Evolutionary conservation across 768 basidiomycete genomes (phyloP).

Genomic region (Hortiboletus campestris): DNA sequence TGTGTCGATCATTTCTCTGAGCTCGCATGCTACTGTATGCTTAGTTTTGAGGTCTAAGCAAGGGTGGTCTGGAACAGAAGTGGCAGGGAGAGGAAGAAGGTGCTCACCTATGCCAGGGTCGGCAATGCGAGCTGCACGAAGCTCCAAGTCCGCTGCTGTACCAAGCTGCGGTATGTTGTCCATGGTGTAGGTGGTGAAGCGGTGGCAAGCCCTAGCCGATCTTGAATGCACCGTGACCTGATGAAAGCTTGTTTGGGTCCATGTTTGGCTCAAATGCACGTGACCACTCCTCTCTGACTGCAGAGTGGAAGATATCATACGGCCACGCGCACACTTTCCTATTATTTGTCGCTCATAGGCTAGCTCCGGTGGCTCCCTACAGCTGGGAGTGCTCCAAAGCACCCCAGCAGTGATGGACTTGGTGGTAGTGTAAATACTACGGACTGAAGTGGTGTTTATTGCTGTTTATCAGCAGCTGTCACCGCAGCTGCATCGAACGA

Average conservation of each 20-base stretch:
- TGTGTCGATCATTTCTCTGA: constrained; percentile 79
- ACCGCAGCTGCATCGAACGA: not conserved
- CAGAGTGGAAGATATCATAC: too few species aligned
- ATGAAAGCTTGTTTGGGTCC: constrained; percentile 31
- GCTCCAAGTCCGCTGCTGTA: constrained; percentile 61
- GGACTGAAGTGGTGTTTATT: constrained; percentile 5
- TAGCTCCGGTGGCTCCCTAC: not conserved
- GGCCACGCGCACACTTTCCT: too few species aligned
- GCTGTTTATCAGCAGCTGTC: constrained; percentile 7
- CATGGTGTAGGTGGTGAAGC: constrained; percentile 30
- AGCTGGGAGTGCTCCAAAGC: not conserved
- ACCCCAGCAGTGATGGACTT: too few species aligned
- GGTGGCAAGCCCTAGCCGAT: not conserved
- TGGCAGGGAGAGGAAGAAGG: not conserved
- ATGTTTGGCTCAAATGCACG: constrained; percentile 33
- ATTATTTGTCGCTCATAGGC: too few species aligned
- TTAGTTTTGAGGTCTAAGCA: constrained; percentile 66
- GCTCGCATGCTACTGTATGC: constrained; percentile 67
- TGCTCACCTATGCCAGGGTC: constrained; percentile 69
- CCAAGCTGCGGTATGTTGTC: constrained; percentile 43
- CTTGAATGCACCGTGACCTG: too few species aligned
- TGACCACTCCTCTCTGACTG: too few species aligned
- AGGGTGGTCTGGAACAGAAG: not conserved
- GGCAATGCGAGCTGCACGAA: constrained; percentile 68
- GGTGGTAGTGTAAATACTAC: not conserved